Base-by-base conservation (phyloP, 441 rosid genomes). In the Populus trichocarpa region DNA sequence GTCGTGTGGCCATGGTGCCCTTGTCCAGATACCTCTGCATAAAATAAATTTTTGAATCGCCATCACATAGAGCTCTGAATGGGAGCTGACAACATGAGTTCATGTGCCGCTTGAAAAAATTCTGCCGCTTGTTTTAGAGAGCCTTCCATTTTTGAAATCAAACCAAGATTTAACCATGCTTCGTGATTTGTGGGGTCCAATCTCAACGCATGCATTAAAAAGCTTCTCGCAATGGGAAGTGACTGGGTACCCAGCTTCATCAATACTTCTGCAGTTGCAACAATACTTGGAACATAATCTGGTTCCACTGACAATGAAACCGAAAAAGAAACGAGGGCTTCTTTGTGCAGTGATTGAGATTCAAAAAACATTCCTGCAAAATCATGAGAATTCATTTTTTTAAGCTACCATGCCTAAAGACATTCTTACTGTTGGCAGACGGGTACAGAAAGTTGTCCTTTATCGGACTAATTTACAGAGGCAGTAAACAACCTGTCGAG, bases 81-180 rank as follows among this genome's bases (percentile, higher is more conserved):
- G 9, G 98, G 96, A 73, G 97, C 93, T 3, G 97, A 89, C 32
- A 85, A 76, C 82, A 88, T 80, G 38, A 96, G 94, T 77, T 96
- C 97, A 81, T 90, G 89, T 8, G 99, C 97, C 75, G 97, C 98
- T 83, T 96, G 98, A 83, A 90, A 91, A 84, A 82, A 96, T 42
- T 96, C 97, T 22, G 97, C 95, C 26, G 98, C 98, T 86, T 89
- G 95, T 64, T 87, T 88, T 30, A 88, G 74, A 5, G 88, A 87
- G 79, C 98, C 99, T 84, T 96, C 97, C 91, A 73, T 84, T 82
- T 91, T 94, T 66, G 95, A 87, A 81, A 96, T 85, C 75, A 84
- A 74, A 53, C 97, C 98, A 23, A 96, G 92, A 83, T 91, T 89
- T 89, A 87, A 85, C 97, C 98, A 96, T 2, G 94, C 95, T 33